phyloP scores from a whole-genome alignment of 2,329 filamentous ascomycete species.

The Trichoderma sp. region DNA sequence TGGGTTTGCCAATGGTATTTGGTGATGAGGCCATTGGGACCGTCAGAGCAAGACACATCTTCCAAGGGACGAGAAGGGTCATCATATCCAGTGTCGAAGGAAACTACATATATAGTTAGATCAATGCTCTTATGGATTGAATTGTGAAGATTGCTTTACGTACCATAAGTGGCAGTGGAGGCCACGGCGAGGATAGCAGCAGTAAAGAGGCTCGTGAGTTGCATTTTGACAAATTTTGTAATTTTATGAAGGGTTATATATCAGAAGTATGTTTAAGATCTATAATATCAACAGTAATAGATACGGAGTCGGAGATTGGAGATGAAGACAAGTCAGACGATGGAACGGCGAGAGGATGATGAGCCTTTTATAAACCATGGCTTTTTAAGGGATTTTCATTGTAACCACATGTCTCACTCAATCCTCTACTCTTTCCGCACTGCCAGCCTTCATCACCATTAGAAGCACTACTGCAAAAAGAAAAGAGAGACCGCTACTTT shows the following conservation, averaged over 20 bases:
- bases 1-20: conserved; percentile 58
- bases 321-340: background rate
- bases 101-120: conserved; percentile 44
- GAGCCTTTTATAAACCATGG: background rate
- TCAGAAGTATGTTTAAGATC: background rate
- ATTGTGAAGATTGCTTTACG: background rate
- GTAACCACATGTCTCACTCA: background rate
- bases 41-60: conserved; percentile 64
- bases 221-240: conserved; percentile 37
- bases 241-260: background rate
- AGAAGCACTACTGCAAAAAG: background rate
- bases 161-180: conserved; percentile 37
- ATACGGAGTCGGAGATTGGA: background rate
- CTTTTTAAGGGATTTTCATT: background rate
- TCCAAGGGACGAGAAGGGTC: conserved; percentile 52
- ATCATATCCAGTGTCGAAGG: conserved; percentile 72
- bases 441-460: background rate
- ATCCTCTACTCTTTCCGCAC: background rate
- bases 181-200: conserved; percentile 38
- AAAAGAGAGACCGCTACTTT: background rate
- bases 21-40: conserved; percentile 62
- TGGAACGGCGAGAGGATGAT: background rate
- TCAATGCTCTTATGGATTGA: conserved; percentile 1
- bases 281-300: background rate
- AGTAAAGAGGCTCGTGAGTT: conserved; percentile 40